These are phyloP conservation scores for Rhodotorula toruloides DNA, from an alignment of 768 basidiomycete species.

Conservation along the genomic window DNA sequence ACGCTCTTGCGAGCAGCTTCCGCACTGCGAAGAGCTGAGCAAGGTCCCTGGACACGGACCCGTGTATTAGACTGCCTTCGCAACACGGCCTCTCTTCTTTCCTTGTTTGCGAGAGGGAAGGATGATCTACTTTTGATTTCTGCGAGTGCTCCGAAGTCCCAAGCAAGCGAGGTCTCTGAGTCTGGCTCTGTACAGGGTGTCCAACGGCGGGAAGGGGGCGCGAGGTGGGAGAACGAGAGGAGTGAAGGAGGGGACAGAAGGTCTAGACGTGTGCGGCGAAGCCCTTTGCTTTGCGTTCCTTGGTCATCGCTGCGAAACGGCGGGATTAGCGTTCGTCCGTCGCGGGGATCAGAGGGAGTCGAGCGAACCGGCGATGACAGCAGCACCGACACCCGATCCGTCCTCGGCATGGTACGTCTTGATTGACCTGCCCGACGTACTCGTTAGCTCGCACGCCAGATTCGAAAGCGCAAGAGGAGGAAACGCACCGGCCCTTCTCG, in stretches of 20 bases:
- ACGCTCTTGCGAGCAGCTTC: constrained; percentile 58
- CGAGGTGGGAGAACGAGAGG: too few relatives aligned
- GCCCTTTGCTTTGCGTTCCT: too few relatives aligned
- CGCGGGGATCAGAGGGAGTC: not conserved
- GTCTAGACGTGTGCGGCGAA: not conserved
- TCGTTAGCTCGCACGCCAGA: too few relatives aligned
- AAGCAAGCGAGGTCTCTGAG: constrained; percentile 3
- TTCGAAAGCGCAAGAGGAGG: not conserved
- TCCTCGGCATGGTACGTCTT: constrained; percentile 79
- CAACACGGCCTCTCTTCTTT: not conserved
- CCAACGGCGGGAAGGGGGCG: not conserved
- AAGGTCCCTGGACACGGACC: constrained; percentile 27
- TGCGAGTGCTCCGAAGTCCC: not conserved
- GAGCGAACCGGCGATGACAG: constrained; percentile 69
- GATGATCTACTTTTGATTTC: not conserved
- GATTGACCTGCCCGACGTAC: constrained; percentile 51
- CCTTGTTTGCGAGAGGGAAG: too few relatives aligned
- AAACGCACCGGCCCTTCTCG: constrained; percentile 65
- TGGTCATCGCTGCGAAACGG: too few relatives aligned
- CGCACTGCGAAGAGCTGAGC: constrained; percentile 72
- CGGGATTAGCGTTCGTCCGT: too few relatives aligned
- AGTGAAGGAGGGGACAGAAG: constrained; percentile 4
- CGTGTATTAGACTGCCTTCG: not conserved
- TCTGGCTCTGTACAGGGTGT: constrained; percentile 18
- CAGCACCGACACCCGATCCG: constrained; percentile 89